A percentile compares a stretch with the other conserved stretches of the same genome.
Conservation (phyloP, 2,329 filamentous ascomycete species). For the Penicillium palitans region DNA sequence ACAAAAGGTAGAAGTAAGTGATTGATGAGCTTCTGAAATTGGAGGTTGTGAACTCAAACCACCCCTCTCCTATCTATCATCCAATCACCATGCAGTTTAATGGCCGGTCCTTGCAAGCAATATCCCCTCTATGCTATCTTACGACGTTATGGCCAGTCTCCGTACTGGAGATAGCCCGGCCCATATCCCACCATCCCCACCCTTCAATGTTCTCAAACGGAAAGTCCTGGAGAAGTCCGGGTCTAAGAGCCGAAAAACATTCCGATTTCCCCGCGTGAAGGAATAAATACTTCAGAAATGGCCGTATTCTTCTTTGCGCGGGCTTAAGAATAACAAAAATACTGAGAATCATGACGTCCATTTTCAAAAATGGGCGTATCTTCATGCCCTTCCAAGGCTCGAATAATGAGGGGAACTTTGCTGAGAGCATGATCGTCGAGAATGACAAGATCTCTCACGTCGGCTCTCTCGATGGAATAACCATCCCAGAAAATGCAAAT, state of each 20-base stretch:
- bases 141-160: neutral
- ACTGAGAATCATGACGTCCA: constrained; percentile 20
- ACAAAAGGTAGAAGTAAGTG: fast-evolving
- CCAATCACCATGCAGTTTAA: constrained; percentile 9
- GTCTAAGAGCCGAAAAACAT: neutral
- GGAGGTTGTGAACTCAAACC: neutral
- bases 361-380: constrained; percentile 39
- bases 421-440: constrained; percentile 42
- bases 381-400: constrained; percentile 25
- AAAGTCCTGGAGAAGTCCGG: constrained; percentile 16
- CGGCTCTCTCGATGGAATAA: constrained; percentile 35
- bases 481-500: constrained; percentile 23
- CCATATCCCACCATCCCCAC: neutral
- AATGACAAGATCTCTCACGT: constrained; percentile 46
- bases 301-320: neutral
- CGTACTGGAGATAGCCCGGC: neutral
- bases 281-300: constrained; percentile 11
- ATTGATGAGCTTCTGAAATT: neutral
- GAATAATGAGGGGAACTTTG: constrained; percentile 21
- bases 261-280: constrained; percentile 7
- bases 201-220: constrained; percentile 2
- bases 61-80: neutral
- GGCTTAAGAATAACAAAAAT: neutral
- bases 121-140: neutral
- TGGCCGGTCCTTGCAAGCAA: constrained; percentile 2